A percentile compares a stretch with the other conserved stretches of the same genome.
Evolutionary conservation across 2,329 filamentous ascomycete genomes (phyloP).

Genomic region (Aspergillus quadrilineatus): DNA sequence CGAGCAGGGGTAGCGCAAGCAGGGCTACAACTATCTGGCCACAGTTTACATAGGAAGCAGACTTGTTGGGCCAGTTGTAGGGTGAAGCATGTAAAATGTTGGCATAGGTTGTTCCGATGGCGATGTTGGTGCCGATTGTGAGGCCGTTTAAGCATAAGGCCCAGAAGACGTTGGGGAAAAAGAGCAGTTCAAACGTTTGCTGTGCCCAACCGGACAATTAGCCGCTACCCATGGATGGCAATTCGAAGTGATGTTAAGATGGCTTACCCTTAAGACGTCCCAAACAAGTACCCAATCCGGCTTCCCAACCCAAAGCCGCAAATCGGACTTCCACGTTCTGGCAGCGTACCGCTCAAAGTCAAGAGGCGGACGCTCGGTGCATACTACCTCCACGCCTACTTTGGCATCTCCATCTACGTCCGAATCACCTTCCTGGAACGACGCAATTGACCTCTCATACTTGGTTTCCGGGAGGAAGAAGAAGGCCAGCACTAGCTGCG

Average conservation of each 20-base stretch:
- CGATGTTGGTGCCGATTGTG: conserved; percentile 44
- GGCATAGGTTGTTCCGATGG: conserved; percentile 45
- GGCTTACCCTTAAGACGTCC: conserved; percentile 21
- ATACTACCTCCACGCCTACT: conserved; percentile 10
- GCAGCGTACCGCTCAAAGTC: conserved; percentile 39
- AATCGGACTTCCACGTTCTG: conserved; percentile 37
- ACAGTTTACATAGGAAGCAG: conserved; percentile 39
- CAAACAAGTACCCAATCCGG: conserved; percentile 38
- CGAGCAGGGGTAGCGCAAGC: conserved; percentile 41
- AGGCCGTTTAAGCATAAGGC: conserved; percentile 42
- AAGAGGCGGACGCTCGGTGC: conserved; percentile 25
- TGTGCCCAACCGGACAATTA: conserved; percentile 9
- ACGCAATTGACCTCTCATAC: conserved; percentile 39
- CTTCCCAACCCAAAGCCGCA: conserved; percentile 42
- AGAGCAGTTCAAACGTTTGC: conserved; percentile 34
- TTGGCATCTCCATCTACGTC: not conserved
- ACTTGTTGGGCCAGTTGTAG: conserved; percentile 40
- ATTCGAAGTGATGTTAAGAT: not conserved
- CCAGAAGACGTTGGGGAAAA: conserved; percentile 47
- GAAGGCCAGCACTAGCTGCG: conserved; percentile 37
- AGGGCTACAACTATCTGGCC: conserved; percentile 44
- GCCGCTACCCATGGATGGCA: no score
- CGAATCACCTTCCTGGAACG: conserved; percentile 37
- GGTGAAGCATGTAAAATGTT: conserved; percentile 35
- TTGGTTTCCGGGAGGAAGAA: conserved; percentile 47